phyloP scores from a whole-genome alignment of 257 asterid species.

The Nicotiana otophora region DNA sequence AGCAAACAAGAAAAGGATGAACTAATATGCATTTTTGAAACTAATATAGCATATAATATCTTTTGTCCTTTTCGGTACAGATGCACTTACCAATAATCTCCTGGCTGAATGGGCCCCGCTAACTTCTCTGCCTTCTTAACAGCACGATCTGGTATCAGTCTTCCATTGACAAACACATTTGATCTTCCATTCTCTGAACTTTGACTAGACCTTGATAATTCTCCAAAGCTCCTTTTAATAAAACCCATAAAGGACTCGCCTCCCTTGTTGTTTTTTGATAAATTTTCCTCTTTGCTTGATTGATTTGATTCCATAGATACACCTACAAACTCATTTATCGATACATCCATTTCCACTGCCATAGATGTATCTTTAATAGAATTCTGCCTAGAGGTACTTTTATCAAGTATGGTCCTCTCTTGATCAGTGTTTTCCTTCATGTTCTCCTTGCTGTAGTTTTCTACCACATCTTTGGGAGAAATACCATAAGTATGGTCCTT shows the following conservation, averaged over 20 bases:
- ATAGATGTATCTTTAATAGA: conserved; percentile 39
- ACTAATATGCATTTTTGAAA: not conserved
- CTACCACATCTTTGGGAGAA: conserved; percentile 32
- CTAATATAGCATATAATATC: not conserved
- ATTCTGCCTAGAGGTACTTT: conserved; percentile 45
- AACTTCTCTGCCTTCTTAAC: conserved; percentile 86
- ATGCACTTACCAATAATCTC: conserved; percentile 74
- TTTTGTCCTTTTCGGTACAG: not conserved
- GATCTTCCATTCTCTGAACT: conserved; percentile 42
- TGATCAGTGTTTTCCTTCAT: conserved; percentile 42
- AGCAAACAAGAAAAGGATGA: not conserved
- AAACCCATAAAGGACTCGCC: conserved; percentile 74
- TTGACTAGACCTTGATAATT: conserved; percentile 51
- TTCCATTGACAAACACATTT: conserved; percentile 67
- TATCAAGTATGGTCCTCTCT: conserved; percentile 33
- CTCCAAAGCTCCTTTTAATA: conserved; percentile 61
- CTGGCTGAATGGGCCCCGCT: conserved; percentile 90
- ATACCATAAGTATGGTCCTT: conserved; percentile 19
- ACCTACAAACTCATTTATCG: conserved; percentile 41
- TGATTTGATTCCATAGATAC: conserved; percentile 59
- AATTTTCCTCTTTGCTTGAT: conserved; percentile 41
- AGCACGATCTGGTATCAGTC: conserved; percentile 49
- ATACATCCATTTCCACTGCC: conserved; percentile 72
- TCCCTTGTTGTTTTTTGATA: conserved; percentile 47
- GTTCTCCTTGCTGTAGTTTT: conserved; percentile 36